Conservation (phyloP, 2,329 filamentous ascomycete species). For the Colletotrichum acutatum region DNA sequence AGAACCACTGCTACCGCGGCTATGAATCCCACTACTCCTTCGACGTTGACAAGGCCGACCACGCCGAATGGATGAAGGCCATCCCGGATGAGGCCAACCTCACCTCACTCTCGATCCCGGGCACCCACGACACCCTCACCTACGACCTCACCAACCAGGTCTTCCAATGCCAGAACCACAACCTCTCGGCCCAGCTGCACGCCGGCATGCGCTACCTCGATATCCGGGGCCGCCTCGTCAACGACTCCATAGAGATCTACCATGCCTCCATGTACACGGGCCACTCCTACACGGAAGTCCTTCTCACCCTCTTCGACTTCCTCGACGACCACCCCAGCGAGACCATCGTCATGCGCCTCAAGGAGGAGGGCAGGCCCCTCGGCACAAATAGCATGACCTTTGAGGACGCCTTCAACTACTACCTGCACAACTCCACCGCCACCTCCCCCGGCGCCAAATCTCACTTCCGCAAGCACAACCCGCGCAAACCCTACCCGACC, state of each 20-base stretch:
- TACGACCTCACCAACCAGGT: slow-evolving; percentile 48
- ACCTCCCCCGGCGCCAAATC: slow-evolving; percentile 48
- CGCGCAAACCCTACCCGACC: slow-evolving; percentile 50
- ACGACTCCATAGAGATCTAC: slow-evolving; percentile 58
- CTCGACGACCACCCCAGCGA: slow-evolving; percentile 57
- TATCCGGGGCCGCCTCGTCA: slow-evolving; percentile 56
- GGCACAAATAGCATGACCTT: slow-evolving; percentile 53
- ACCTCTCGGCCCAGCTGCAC: slow-evolving; percentile 55
- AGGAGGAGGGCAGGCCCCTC: slow-evolving; percentile 56
- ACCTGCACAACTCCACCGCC: slow-evolving; percentile 47
- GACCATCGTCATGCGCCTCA: slow-evolving; percentile 61
- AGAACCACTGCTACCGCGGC: slow-evolving; percentile 44
- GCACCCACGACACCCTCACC: slow-evolving; percentile 66
- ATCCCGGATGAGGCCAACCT: slow-evolving; percentile 54
- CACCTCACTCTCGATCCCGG: slow-evolving; percentile 59
- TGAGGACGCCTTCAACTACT: slow-evolving; percentile 56
- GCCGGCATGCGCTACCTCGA: slow-evolving; percentile 62
- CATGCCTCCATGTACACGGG: slow-evolving; percentile 58
- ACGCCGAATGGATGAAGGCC: slow-evolving; percentile 55
- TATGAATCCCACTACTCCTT: slow-evolving; percentile 54
- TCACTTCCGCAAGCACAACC: slow-evolving; percentile 50
- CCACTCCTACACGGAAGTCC: slow-evolving; percentile 55
- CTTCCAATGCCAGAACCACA: slow-evolving; percentile 60
- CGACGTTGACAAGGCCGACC: slow-evolving; percentile 47
- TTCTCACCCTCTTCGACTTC: slow-evolving; percentile 57